These are phyloP conservation scores for Acanthamoeba healyi DNA, from an alignment of 208 protist species.

Conservation along the genomic window DNA sequence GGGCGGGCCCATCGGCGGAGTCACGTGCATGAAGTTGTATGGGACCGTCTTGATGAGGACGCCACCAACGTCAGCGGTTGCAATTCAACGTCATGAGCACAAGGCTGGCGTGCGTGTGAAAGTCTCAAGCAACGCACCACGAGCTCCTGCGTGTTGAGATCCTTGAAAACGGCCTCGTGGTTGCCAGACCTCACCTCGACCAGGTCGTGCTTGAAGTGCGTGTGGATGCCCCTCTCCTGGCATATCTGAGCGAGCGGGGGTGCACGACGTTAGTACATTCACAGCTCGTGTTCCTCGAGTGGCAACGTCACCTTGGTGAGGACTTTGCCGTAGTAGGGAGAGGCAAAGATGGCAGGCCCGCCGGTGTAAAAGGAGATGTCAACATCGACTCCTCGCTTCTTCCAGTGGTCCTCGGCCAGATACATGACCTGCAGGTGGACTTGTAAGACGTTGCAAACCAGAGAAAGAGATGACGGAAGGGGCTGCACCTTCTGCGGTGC, in stretches of 20 bases:
- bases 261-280: background rate
- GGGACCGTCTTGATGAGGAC: slow-evolving; percentile 55
- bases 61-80: too few relatives aligned
- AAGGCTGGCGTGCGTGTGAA: too few relatives aligned
- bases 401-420: slow-evolving; percentile 80
- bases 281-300: too few relatives aligned
- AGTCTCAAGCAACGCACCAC: slow-evolving; percentile 5
- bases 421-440: slow-evolving; percentile 77
- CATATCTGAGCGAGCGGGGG: slow-evolving; percentile 38
- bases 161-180: slow-evolving; percentile 83
- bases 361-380: slow-evolving; percentile 79
- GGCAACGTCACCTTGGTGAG: slow-evolving; percentile 6
- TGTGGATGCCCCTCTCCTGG: slow-evolving; percentile 72
- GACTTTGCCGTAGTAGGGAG: slow-evolving; percentile 20
- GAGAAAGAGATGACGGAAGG: background rate
- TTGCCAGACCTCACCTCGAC: slow-evolving; percentile 77
- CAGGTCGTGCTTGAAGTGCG: slow-evolving; percentile 77
- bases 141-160: slow-evolving; percentile 44
- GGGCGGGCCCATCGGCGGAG: slow-evolving; percentile 82
- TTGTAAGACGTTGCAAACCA: background rate
- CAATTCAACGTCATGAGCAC: too few relatives aligned
- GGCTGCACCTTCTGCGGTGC: slow-evolving; percentile 84
- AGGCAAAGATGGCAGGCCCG: slow-evolving; percentile 78
- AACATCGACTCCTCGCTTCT: slow-evolving; percentile 62
- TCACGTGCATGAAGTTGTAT: slow-evolving; percentile 86